phyloP scores from a whole-genome alignment of 2,329 filamentous ascomycete genomes.

The Epichloe bromicola region DNA sequence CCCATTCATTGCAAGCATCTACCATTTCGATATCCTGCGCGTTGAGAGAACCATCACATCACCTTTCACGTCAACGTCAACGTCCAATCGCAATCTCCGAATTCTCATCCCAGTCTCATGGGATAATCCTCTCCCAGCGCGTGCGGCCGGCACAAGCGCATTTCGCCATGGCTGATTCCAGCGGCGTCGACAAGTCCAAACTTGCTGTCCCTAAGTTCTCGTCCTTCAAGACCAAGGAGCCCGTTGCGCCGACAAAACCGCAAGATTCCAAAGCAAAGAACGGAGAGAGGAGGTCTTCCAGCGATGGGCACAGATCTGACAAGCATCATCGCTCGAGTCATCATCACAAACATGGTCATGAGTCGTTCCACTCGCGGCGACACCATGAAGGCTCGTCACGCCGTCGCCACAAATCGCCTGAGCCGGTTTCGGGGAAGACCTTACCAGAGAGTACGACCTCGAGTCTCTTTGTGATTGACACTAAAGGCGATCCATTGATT shows the following conservation, averaged over 20 bases:
- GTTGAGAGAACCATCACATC: no score
- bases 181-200: constrained; percentile 12
- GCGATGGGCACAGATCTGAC: constrained; percentile 2
- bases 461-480: constrained; percentile 49
- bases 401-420: neutral
- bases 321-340: constrained; percentile 5
- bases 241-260: constrained; percentile 21
- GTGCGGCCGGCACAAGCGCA: neutral
- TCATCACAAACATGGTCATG: neutral
- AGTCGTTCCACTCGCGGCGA: neutral
- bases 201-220: constrained; percentile 49
- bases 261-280: constrained; percentile 7
- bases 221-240: constrained; percentile 48
- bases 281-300: constrained; percentile 8
- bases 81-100: no score
- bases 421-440: constrained; percentile 1
- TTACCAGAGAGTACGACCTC: constrained; percentile 5
- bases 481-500: constrained; percentile 64
- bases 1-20: no score
- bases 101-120: neutral
- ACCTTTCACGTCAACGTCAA: no score
- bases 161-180: constrained; percentile 14
- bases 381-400: neutral
- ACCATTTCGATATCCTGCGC: no score
- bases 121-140: neutral